Conservation (phyloP, 2,329 filamentous ascomycete genomes). For the Fusarium nurragi region DNA sequence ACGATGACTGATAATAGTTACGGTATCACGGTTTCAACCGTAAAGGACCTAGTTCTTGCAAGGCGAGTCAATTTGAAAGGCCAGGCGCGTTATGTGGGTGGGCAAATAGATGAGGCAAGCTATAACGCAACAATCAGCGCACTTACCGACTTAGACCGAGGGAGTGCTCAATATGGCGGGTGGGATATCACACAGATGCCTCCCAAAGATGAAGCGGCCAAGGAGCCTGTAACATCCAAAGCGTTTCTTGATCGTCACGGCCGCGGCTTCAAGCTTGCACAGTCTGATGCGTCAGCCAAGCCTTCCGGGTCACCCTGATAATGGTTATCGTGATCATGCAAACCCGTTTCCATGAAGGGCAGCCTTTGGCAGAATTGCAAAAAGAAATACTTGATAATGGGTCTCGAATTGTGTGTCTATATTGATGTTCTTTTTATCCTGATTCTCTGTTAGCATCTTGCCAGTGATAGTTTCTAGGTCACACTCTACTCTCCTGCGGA, state of each 20-base stretch:
- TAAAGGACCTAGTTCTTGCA: slow-evolving; percentile 39
- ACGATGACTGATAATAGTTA: slow-evolving; percentile 37
- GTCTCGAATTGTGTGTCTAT: too few relatives aligned
- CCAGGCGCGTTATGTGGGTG: slow-evolving; percentile 21
- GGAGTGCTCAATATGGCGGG: slow-evolving; percentile 1
- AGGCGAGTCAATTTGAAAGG: slow-evolving; percentile 34
- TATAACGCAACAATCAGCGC: slow-evolving; percentile 8
- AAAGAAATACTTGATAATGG: background rate
- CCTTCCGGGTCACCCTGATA: background rate
- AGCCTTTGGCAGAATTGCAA: background rate
- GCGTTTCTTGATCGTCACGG: slow-evolving; percentile 3
- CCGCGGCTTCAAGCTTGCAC: background rate
- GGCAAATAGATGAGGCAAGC: slow-evolving; percentile 15
- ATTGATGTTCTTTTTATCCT: too few relatives aligned
- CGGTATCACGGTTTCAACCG: slow-evolving; percentile 39
- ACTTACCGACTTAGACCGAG: slow-evolving; percentile 5
- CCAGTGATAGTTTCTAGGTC: too few relatives aligned
- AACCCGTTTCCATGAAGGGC: background rate
- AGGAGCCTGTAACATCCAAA: background rate
- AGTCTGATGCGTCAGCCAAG: background rate
- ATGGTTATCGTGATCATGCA: background rate
- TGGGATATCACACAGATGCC: background rate
- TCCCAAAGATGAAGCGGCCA: background rate
- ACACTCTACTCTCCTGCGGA: too few relatives aligned
- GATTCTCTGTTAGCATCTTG: too few relatives aligned